Base-by-base conservation (phyloP, 164 flowering plant species). In the Magnolia kwangsiensis region DNA sequence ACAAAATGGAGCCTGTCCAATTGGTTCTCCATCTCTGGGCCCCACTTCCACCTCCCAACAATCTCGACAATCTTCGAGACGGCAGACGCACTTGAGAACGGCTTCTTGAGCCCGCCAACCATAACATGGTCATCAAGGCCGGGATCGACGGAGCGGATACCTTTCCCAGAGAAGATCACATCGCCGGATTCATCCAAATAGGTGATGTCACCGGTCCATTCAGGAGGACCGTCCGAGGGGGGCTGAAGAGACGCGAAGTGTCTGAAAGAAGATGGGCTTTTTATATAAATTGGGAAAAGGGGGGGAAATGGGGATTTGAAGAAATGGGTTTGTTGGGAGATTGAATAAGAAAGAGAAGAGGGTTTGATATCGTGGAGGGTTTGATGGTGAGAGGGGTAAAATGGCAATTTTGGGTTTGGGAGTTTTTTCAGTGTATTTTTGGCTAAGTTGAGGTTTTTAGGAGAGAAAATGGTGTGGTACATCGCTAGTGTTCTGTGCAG, bases 41-140 rank as follows among this genome's bases (percentile, higher is more conserved):
- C 98, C 99, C 99, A 95, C 83, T 85, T 91, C 99, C 99, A 95
- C 80, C 99, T 89, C 75, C 85, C 90, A 37, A 91, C 93, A 61
- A 90, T 83, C 86, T 93, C 99, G 6, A 93, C 91, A 21, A 96
- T 87, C 80, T 93, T 95, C 0, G 90, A 88, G 59, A 95, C 95
- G 0, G 92, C 96, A 0, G 86, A 78, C 50, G 87, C 89, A 83
- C 92, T 89, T 75, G 82, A 72, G 68, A 92, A 82, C 1, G 97
- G 91, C 84, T 91, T 91, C 85, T 86, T 93, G 49, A 96, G 19
- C 7, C 85, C 95, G 65, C 99, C 99, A 20, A 89, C 85, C 95
- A 96, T 87, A 6, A 96, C 92, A 85, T 96, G 98, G 45, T 89
- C 99, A 81, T 96, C 99, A 0, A 86, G 18, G 51, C 95, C 95